Evolutionary conservation across 2,329 filamentous ascomycete genomes (phyloP).

Genomic region (Pestalotiopsis sp.): DNA sequence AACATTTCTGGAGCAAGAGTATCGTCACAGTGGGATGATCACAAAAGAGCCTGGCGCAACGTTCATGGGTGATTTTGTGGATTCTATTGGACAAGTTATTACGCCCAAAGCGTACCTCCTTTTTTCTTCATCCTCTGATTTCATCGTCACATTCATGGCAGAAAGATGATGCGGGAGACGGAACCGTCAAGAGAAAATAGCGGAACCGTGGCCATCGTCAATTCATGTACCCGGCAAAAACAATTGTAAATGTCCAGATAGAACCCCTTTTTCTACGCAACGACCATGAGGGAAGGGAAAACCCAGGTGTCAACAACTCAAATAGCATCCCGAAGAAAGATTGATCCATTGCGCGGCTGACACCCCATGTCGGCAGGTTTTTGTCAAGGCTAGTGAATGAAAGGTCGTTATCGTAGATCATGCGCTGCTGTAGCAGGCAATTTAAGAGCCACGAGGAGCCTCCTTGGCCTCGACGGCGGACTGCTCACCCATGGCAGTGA

Average conservation of each 20-base stretch:
- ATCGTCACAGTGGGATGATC: neutral
- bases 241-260: conserved; percentile 45
- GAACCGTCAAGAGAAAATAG: conserved; percentile 36
- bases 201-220: conserved; percentile 33
- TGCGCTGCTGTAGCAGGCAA: conserved; percentile 17
- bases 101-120: conserved; percentile 32
- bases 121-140: conserved; percentile 33
- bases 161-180: conserved; percentile 32
- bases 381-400: conserved; percentile 15
- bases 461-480: conserved; percentile 92
- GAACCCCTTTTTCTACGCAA: conserved; percentile 37
- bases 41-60: neutral
- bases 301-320: conserved; percentile 27
- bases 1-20: neutral
- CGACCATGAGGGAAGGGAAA: conserved; percentile 39
- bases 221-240: conserved; percentile 41
- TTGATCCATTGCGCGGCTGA: conserved; percentile 17
- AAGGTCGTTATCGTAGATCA: conserved; percentile 27
- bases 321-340: conserved; percentile 27
- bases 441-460: conserved; percentile 58
- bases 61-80: conserved; percentile 16
- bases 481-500: conserved; percentile 97
- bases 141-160: conserved; percentile 22
- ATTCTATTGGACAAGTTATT: conserved; percentile 38
- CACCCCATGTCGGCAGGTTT: conserved; percentile 11